phyloP scores from a whole-genome alignment of 345 rosid species.

The Pistacia integerrima region DNA sequence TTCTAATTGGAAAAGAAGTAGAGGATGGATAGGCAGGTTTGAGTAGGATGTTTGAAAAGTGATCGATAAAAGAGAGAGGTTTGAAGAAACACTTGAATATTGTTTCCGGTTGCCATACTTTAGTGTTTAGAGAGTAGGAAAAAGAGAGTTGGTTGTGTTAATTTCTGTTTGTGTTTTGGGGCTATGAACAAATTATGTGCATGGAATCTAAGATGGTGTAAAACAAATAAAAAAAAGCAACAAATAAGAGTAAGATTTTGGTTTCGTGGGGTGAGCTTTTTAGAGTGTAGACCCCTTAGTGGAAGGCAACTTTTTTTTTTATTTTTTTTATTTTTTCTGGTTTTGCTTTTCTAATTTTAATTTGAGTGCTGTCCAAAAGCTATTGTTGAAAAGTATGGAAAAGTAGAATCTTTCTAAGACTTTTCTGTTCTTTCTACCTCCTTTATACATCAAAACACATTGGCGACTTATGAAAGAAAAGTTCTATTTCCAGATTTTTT shows the following conservation, averaged over 20 bases:
- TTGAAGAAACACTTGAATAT: not conserved
- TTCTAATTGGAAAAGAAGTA: slow-evolving; percentile 10
- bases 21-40: slow-evolving; percentile 1
- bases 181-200: not conserved
- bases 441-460: not conserved
- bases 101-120: slow-evolving; percentile 10
- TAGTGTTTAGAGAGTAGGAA: slow-evolving; percentile 19
- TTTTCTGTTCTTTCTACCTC: not conserved
- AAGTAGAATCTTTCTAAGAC: slow-evolving; percentile 25
- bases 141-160: slow-evolving; percentile 14
- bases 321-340: no score
- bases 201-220: slow-evolving; percentile 22
- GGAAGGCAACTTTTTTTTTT: slow-evolving; percentile 35
- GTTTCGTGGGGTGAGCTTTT: slow-evolving; percentile 27
- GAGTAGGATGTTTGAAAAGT: slow-evolving; percentile 13
- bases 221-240: slow-evolving; percentile 1
- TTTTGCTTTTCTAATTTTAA: slow-evolving; percentile 17
- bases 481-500: not conserved
- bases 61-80: not conserved
- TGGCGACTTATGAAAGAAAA: not conserved
- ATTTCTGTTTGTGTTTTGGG: slow-evolving; percentile 11
- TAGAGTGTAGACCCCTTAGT: slow-evolving; percentile 30
- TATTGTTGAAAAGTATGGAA: slow-evolving; percentile 22
- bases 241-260: slow-evolving; percentile 18
- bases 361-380: slow-evolving; percentile 30